These are phyloP conservation scores for Phanerochaete carnosa DNA, from an alignment of 768 basidiomycete species.

Conservation along the genomic window DNA sequence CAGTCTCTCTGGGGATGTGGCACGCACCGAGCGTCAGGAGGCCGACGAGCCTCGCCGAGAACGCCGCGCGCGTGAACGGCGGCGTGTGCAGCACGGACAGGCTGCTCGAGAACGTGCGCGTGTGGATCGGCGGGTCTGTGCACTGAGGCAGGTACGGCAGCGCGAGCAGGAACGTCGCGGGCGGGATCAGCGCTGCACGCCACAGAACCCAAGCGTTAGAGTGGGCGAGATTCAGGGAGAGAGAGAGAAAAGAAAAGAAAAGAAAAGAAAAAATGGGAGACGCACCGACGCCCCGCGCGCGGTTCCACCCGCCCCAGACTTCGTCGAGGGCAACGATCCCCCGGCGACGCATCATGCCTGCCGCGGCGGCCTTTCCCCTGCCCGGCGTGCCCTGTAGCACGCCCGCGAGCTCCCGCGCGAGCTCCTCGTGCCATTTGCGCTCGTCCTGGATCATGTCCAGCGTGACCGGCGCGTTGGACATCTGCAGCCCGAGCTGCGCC, in stretches of 20 bases:
- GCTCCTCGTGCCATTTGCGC: conserved; percentile 69
- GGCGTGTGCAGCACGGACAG: conserved; percentile 85
- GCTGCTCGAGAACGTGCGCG: conserved; percentile 68
- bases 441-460: conserved; percentile 87
- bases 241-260: neutral
- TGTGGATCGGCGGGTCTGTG: conserved; percentile 65
- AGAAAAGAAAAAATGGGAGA: conserved; percentile 2
- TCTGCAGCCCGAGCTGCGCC: conserved; percentile 82
- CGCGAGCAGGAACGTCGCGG: conserved; percentile 77
- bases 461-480: conserved; percentile 78
- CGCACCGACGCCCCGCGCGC: conserved; percentile 87
- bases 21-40: conserved; percentile 40
- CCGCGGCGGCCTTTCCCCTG: conserved; percentile 13
- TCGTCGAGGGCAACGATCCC: conserved; percentile 88
- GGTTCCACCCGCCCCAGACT: conserved; percentile 95
- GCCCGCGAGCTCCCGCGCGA: conserved; percentile 77
- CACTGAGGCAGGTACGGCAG: conserved; percentile 62
- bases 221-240: neutral
- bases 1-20: too few species aligned
- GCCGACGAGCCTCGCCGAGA: conserved; percentile 61
- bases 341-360: conserved; percentile 72
- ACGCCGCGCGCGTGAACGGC: conserved; percentile 62
- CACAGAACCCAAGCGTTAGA: neutral
- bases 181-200: conserved; percentile 78
- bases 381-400: conserved; percentile 54